Conservation (phyloP, 148 eudicot species). For the Fagopyrum tataricum region DNA sequence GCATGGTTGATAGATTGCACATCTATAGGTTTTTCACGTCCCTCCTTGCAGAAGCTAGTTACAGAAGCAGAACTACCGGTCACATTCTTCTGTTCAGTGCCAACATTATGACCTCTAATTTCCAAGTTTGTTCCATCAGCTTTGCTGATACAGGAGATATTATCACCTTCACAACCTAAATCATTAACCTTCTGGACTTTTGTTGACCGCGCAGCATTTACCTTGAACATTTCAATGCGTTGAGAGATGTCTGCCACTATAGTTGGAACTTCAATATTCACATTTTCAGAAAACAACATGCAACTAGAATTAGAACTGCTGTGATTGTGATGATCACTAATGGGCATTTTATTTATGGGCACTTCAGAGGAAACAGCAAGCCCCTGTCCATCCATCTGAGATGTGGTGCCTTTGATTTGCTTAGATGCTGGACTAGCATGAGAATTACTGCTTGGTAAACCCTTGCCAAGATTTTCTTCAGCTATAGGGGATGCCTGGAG, state of each 20-base stretch:
- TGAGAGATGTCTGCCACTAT: constrained; percentile 10
- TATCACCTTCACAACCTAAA: constrained; percentile 20
- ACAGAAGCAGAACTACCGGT: constrained; percentile 23
- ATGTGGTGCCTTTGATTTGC: constrained; percentile 9
- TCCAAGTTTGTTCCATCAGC: constrained; percentile 18
- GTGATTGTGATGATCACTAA: background rate
- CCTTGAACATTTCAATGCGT: constrained; percentile 10
- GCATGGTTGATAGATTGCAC: constrained; percentile 15
- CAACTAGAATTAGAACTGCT: constrained; percentile 12
- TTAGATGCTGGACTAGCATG: constrained; percentile 14
- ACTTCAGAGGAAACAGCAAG: constrained; percentile 11
- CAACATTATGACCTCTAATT: constrained; percentile 9
- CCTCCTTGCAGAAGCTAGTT: constrained; percentile 18
- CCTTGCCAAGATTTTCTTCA: constrained; percentile 5
- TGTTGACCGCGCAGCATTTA: constrained; percentile 4
- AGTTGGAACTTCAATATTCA: constrained; percentile 7
- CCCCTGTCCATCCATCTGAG: constrained; percentile 15
- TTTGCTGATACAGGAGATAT: constrained; percentile 24
- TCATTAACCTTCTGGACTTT: constrained; percentile 4
- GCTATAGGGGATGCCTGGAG: constrained; percentile 1
- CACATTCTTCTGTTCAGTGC: constrained; percentile 21
- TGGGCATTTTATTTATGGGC: background rate
- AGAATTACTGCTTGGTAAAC: background rate
- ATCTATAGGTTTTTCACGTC: constrained; percentile 18
- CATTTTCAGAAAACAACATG: constrained; percentile 17